These are phyloP conservation scores for Immersiella caudata DNA, from an alignment of 495 filamentous ascomycete species.

Conservation along the genomic window DNA sequence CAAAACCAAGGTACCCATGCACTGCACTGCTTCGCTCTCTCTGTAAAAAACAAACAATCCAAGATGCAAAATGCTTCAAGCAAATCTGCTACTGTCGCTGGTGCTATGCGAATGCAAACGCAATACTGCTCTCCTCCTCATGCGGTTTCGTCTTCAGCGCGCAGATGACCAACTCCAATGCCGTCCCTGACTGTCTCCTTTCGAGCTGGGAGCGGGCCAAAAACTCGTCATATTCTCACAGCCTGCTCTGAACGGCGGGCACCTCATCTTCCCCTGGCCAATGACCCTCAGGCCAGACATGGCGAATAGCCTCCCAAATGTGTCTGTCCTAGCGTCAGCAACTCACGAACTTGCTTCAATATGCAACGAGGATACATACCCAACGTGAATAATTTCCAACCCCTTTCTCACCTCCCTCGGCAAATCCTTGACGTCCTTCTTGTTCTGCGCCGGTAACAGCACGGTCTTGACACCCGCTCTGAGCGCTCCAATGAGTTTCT, in stretches of 20 bases:
- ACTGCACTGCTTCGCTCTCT: not conserved
- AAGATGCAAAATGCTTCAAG: conserved; percentile 1
- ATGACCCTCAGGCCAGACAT: conserved; percentile 81
- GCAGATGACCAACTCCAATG: not conserved
- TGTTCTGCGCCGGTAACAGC: conserved; percentile 82
- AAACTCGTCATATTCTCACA: conserved; percentile 25
- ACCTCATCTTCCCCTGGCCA: conserved; percentile 72
- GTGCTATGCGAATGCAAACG: not conserved
- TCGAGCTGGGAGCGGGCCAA: not conserved
- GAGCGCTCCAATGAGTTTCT: conserved; percentile 94
- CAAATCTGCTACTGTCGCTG: not conserved
- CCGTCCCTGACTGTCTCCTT: not conserved
- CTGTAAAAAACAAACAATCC: not conserved
- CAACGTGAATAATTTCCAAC: conserved; percentile 84
- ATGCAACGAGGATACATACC: conserved; percentile 60
- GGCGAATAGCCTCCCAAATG: conserved; percentile 84
- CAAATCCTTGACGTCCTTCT: conserved; percentile 91
- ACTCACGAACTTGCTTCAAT: too few species aligned
- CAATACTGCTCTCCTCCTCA: not conserved
- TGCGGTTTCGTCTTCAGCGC: not conserved
- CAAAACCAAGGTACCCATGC: not conserved
- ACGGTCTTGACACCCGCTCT: conserved; percentile 95
- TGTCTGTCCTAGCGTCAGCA: conserved; percentile 52
- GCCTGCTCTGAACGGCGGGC: conserved; percentile 37
- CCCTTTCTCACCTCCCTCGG: conserved; percentile 88